Percentiles rank a stretch among this genome's conserved stretches.
Evolutionary conservation across 192 early-diverging fungal species (phyloP).

Genomic region (Coemansia sp.): DNA sequence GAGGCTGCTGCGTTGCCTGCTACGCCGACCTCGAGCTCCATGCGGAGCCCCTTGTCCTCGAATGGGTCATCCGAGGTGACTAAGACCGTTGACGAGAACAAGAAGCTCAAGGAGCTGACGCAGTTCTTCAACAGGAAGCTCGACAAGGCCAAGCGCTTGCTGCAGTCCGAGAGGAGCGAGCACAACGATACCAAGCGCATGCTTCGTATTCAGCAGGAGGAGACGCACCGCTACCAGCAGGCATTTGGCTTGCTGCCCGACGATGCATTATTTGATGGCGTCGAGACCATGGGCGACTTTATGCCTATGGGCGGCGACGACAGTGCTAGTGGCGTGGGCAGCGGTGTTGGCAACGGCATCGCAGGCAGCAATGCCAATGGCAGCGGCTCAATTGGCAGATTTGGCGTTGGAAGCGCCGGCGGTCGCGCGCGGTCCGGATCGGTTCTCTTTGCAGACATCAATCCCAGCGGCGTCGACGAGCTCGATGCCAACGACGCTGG

Average conservation of each 20-base stretch:
- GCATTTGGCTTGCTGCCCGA: conserved; percentile 37
- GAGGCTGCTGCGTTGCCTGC: background rate
- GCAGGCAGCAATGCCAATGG: background rate
- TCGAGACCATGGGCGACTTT: conserved; percentile 37
- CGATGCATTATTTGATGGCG: conserved; percentile 7
- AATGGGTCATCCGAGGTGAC: background rate
- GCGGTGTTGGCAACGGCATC: background rate
- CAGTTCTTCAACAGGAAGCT: conserved; percentile 47
- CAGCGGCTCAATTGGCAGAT: background rate
- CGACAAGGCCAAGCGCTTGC: conserved; percentile 38
- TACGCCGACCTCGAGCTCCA: background rate
- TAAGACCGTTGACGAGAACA: conserved; percentile 21
- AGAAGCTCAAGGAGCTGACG: conserved; percentile 29
- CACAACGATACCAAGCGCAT: conserved; percentile 27
- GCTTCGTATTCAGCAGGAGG: conserved; percentile 38
- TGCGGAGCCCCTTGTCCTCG: background rate
- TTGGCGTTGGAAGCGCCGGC: background rate
- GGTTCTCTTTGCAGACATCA: background rate
- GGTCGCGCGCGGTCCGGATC: background rate
- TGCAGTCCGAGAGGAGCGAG: conserved; percentile 27
- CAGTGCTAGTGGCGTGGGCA: background rate
- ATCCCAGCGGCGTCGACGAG: background rate
- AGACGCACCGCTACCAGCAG: conserved; percentile 40
- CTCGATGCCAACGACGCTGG: background rate
- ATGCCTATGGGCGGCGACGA: conserved; percentile 6